A percentile compares a stretch with the other conserved stretches of the same genome.
Evolutionary conservation across 1,139 yeast species (phyloP).

Genomic region (Lodderomyces theae): DNA sequence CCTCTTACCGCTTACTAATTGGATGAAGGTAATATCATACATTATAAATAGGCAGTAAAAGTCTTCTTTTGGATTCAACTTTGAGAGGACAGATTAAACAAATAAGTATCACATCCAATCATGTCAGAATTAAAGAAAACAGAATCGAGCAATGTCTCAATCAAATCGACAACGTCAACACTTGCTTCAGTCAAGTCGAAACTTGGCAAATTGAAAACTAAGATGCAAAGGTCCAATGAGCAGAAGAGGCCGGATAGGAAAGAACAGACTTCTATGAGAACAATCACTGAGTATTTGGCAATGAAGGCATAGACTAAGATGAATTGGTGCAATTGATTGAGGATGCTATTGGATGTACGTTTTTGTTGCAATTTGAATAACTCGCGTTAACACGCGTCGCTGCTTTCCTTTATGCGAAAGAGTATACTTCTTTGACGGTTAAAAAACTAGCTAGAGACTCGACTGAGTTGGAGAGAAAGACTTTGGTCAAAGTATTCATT

Average conservation of each 20-base stretch:
- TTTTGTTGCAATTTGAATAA: too few species aligned
- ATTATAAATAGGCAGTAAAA: not conserved
- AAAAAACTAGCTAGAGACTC: too few species aligned
- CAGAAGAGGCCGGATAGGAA: not conserved
- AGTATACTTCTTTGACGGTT: too few species aligned
- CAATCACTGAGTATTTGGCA: slow-evolving; percentile 3
- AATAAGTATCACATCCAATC: not conserved
- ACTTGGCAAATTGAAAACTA: slow-evolving; percentile 1
- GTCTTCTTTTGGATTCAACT: not conserved
- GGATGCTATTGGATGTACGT: too few species aligned
- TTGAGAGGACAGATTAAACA: too few species aligned
- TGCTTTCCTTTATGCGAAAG: too few species aligned
- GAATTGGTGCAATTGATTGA: too few species aligned
- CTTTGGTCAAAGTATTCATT: too few species aligned
- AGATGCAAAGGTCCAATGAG: not conserved
- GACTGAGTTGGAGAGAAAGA: too few species aligned
- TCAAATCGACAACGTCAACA: slow-evolving; percentile 13
- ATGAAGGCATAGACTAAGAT: too few species aligned
- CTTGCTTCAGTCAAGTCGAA: slow-evolving; percentile 10
- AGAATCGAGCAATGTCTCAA: slow-evolving; percentile 13
- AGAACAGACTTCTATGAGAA: slow-evolving; percentile 1
- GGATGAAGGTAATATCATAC: not conserved
- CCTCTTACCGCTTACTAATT: not conserved
- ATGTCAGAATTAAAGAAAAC: slow-evolving; percentile 12
- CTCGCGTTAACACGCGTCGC: too few species aligned